These are phyloP conservation scores for Colletotrichum simmondsii DNA, from an alignment of 2,329 filamentous ascomycete species.

Conservation along the genomic window DNA sequence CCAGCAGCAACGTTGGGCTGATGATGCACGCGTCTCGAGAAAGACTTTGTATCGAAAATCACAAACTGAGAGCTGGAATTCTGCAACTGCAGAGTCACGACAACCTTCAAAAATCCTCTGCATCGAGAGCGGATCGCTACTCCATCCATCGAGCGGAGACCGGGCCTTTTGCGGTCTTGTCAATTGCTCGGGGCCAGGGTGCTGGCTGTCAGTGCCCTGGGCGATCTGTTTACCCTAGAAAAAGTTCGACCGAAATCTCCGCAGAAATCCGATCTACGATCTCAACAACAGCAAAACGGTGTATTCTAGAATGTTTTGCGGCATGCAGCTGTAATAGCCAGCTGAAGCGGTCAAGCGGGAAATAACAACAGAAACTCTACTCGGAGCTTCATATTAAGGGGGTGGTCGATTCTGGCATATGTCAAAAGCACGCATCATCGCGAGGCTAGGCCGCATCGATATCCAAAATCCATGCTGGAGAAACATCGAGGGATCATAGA, in stretches of 20 bases:
- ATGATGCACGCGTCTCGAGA: not conserved
- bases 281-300: not conserved
- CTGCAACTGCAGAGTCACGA: not conserved
- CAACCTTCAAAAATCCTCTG: not conserved
- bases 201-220: not conserved
- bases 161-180: conserved; percentile 30
- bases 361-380: not conserved
- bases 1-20: not conserved
- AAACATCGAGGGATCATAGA: conserved; percentile 35
- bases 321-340: not conserved
- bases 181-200: conserved; percentile 4
- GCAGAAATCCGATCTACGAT: conserved; percentile 29
- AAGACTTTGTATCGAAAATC: not conserved
- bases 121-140: conserved; percentile 4
- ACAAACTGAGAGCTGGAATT: not conserved
- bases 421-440: conserved; percentile 30
- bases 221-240: conserved; percentile 22
- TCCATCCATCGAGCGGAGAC: not conserved
- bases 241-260: conserved; percentile 27
- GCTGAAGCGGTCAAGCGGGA: conserved; percentile 7
- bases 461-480: conserved; percentile 15
- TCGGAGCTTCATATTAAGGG: not conserved
- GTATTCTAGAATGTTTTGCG: not conserved
- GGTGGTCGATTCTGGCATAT: conserved; percentile 29
- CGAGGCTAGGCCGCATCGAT: conserved; percentile 30